Evolutionary conservation across 176 grass and related monocot species (phyloP).

Genomic region (Bromus sterilis): DNA sequence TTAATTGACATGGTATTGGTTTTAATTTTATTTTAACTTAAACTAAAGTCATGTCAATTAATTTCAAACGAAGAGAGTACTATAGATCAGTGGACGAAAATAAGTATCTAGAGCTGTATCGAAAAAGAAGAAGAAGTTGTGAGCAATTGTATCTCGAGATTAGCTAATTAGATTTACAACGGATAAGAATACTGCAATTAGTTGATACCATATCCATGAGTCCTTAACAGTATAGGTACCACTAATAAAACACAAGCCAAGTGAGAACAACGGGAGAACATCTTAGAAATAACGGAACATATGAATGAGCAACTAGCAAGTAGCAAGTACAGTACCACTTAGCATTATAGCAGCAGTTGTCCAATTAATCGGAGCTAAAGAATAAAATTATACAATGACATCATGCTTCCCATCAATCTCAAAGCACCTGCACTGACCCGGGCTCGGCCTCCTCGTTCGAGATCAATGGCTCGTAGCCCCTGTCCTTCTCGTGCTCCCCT

Average conservation of each 20-base stretch:
- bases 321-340: not conserved
- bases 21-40: no score
- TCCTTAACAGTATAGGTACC: not conserved
- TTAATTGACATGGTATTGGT: no score
- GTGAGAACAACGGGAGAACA: not conserved
- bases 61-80: no score
- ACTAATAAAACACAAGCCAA: not conserved
- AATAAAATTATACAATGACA: constrained; percentile 2
- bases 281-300: not conserved
- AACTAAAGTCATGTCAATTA: no score
- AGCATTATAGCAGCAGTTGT: not conserved
- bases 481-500: constrained; percentile 19
- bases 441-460: constrained; percentile 2
- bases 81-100: no score
- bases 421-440: constrained; percentile 8
- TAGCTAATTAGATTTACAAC: not conserved
- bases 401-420: constrained; percentile 11
- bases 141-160: not conserved
- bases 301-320: no score
- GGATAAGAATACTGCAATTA: not conserved
- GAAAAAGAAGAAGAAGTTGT: not conserved
- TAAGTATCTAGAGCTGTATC: not conserved
- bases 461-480: constrained; percentile 50
- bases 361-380: constrained; percentile 10
- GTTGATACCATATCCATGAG: not conserved